These are phyloP conservation scores for Colletotrichum abscissum DNA, from an alignment of 2,329 filamentous ascomycete species.

Conservation along the genomic window DNA sequence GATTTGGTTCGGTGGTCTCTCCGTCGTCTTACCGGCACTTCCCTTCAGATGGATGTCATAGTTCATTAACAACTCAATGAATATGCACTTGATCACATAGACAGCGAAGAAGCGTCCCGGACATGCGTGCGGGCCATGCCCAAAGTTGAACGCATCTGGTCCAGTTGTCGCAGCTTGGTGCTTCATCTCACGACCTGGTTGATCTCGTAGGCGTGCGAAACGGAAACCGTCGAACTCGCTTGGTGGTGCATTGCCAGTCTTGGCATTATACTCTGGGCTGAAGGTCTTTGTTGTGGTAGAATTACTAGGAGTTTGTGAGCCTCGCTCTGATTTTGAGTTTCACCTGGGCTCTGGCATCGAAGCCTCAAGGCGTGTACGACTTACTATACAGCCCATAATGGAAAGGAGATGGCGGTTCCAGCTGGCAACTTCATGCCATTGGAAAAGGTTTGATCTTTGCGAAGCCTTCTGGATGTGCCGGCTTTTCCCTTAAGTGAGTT, in stretches of 20 bases:
- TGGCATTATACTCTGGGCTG: slow-evolving; percentile 36
- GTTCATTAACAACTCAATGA: slow-evolving; percentile 29
- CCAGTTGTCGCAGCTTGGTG: slow-evolving; percentile 46
- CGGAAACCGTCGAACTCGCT: slow-evolving; percentile 40
- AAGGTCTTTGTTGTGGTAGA: slow-evolving; percentile 31
- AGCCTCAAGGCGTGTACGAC: neutral
- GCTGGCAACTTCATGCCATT: slow-evolving; percentile 45
- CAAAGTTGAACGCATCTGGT: slow-evolving; percentile 56
- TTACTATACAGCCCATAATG: slow-evolving; percentile 38
- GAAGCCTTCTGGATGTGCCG: slow-evolving; percentile 50
- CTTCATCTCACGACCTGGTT: slow-evolving; percentile 35
- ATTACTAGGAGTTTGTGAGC: slow-evolving; percentile 1
- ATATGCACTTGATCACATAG: slow-evolving; percentile 36
- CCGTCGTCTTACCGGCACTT: too few species aligned
- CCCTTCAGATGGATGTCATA: slow-evolving; percentile 31
- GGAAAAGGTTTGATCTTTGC: slow-evolving; percentile 51
- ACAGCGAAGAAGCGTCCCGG: slow-evolving; percentile 36
- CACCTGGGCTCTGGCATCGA: neutral
- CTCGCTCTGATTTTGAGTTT: too few species aligned
- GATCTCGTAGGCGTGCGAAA: slow-evolving; percentile 38
- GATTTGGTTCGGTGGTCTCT: slow-evolving; percentile 23
- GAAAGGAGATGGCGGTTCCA: slow-evolving; percentile 40
- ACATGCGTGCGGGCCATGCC: slow-evolving; percentile 37
- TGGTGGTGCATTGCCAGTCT: slow-evolving; percentile 33
- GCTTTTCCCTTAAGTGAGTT: slow-evolving; percentile 52